Conservation (phyloP, 2,329 filamentous ascomycete genomes). For the Mycocentrospora acerina region DNA sequence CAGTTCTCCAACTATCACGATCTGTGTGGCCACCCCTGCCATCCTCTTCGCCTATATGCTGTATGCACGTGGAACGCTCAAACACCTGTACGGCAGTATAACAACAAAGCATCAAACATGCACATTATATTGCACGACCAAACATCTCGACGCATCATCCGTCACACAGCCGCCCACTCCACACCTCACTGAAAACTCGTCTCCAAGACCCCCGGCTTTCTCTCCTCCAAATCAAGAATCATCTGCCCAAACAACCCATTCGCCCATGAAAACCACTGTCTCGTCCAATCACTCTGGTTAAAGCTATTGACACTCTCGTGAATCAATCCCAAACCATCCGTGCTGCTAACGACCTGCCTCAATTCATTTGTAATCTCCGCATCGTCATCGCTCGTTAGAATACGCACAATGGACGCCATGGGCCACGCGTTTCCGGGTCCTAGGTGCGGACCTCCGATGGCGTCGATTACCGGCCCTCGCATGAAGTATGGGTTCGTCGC, state of each 20-base stretch:
- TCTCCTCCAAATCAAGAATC: conserved; percentile 48
- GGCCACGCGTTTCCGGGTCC: conserved; percentile 54
- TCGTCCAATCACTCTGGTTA: conserved; percentile 49
- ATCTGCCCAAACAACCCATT: conserved; percentile 55
- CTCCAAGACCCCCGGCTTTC: conserved; percentile 47
- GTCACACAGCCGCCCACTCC: too few relatives aligned
- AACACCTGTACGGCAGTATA: too few relatives aligned
- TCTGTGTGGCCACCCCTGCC: too few relatives aligned
- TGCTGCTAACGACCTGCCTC: conserved; percentile 49
- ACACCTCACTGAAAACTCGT: conserved; percentile 46
- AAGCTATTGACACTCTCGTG: conserved; percentile 56
- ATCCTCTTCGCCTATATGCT: too few relatives aligned
- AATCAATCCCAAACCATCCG: conserved; percentile 52
- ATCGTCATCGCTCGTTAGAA: conserved; percentile 52
- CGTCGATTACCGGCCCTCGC: conserved; percentile 51
- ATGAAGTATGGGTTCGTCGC: conserved; percentile 53
- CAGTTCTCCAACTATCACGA: too few relatives aligned
- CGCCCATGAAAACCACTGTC: conserved; percentile 56
- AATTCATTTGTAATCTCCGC: conserved; percentile 49
- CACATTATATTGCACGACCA: too few relatives aligned
- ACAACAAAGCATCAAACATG: too few relatives aligned
- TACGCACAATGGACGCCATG: conserved; percentile 54
- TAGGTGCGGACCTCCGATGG: conserved; percentile 52
- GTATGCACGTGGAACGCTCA: too few relatives aligned
- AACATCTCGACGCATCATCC: too few relatives aligned